Base-by-base conservation (phyloP, 2,329 filamentous ascomycete genomes). In the Phyllosticta citribraziliensis region DNA sequence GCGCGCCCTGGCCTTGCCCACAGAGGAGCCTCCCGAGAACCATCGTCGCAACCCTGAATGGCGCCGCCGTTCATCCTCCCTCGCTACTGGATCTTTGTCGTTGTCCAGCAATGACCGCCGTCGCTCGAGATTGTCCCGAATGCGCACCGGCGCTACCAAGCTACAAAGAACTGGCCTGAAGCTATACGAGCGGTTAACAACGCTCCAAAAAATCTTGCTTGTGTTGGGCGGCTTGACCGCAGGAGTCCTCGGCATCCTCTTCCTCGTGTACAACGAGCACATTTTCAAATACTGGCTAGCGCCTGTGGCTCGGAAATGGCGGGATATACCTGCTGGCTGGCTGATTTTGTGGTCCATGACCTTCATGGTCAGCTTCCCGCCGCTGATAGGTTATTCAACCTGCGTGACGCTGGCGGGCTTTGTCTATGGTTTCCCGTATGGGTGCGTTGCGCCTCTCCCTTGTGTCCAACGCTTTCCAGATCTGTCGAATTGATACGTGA, bases 301-400 rank as follows among this genome's bases (percentile, higher is more conserved):
- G 12, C 90, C 91, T 6, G 74, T 86, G 12, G 90, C 92, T 22
- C 80, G 86, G 72, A 82, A 83, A 65, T 97, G 91, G 91, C 84
- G 90, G 69, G 81, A 84, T 30, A 77, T 91, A 5, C 82, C 79
- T 0, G 85, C 82, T 58, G 93, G 91, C 52, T 89, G 85, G 79
- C 74, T 86, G 63, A 82, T 97, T 56, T 79, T 94, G 50, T 96
- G 91, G 84, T 72, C 82, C 33, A 77, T 89, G 67, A 87, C 88
- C 40, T 91, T 92, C 72, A 71, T 82, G 51, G 88, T 91, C 17
- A 89, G 87, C 2, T 95, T 96, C 73, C 92, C 92, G 20, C 92
- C 92, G 2, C 74, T 96, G 67, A 87, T 97, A 65, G 92, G 92
- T 14, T 96, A 96, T 78, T 89, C 87, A 64, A 89, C 88, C 1